Conservation (phyloP, 768 basidiomycete species). For the Macrolepiota dolichaula region DNA sequence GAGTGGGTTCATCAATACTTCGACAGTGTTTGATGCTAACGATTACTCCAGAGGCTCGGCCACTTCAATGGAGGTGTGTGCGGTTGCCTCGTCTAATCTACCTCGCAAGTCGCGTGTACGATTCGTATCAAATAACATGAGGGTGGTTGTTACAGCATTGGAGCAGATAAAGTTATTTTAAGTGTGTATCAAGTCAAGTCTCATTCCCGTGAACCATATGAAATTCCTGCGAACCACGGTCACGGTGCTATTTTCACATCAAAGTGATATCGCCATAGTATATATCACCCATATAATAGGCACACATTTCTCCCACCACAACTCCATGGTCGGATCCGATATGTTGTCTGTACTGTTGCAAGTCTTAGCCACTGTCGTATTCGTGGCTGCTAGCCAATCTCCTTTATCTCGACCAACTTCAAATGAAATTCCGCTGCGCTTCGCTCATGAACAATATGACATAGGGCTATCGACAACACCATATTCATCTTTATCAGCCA, state of each 20-base stretch:
- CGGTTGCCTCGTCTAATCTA: background rate
- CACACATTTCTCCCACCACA: background rate
- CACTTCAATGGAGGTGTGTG: background rate
- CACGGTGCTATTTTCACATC: background rate
- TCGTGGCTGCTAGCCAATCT: background rate
- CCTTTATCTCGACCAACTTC: background rate
- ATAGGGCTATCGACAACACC: conserved; percentile 12
- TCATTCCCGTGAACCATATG: background rate
- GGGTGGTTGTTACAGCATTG: background rate
- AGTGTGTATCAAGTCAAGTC: background rate
- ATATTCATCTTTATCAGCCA: conserved; percentile 4
- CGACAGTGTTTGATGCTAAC: background rate
- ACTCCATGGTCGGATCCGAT: background rate
- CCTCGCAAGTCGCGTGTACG: background rate
- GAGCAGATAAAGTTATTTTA: background rate
- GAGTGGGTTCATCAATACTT: background rate
- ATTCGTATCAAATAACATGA: background rate
- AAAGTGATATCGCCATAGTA: background rate
- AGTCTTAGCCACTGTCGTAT: background rate
- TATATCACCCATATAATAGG: background rate
- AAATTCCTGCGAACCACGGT: background rate
- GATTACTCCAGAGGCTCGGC: background rate
- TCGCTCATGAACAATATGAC: conserved; percentile 8
- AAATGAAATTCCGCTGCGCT: background rate
- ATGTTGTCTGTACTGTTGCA: background rate